Base-by-base conservation (phyloP, 169 alveolate genomes). In the Eimeria sp. region DNA sequence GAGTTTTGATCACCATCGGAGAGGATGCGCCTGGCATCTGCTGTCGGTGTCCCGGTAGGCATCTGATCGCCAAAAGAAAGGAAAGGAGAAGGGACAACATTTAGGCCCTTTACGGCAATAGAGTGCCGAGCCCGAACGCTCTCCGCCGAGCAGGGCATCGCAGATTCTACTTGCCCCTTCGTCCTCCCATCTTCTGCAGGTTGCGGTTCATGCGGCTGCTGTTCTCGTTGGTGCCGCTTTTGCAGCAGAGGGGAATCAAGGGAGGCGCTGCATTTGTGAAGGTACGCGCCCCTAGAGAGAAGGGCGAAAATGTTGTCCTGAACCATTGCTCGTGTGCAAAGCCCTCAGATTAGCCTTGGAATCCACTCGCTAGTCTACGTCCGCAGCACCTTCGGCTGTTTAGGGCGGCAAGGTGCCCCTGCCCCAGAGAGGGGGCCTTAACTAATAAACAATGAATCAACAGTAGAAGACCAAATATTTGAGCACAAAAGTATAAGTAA, bases 231-330 rank as follows among this genome's bases (percentile, higher is more conserved):
- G 5, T 82, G 90, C 73, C 63, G 65, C 4, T 18, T 45, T 54
- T 82, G 90, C 90, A 82, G 18, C 72, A 82, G 10, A 49, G 90
- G 90, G 49, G 54, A 82, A 34, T 49, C 90, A 6, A 82, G 90
- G 43, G 90, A 82, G 13, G 57, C 90, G 51, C 73, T 16, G 90
- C 90, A 82, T 20, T 82, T 82, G 73, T 82, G 72, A 27, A 82
- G 90, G 47, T 73, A 82, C 6, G 73, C 90, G 40, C 90, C 90
- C 67, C 73, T 25, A 49, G 73, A 14, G n/a, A 82, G 90, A n/a
- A 82, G 49, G n/a, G 34, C 40, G 25, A 82, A 82, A 25, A 82
- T 51, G 47, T 20, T 82, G 63, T 82, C 72, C 16, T 54, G 63
- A 6, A 49, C 90, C 90, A 82, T 82, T 6, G 43, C 43, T 45